Conservation (phyloP, 257 asterid species). For the Solanum bulbocastanum region DNA sequence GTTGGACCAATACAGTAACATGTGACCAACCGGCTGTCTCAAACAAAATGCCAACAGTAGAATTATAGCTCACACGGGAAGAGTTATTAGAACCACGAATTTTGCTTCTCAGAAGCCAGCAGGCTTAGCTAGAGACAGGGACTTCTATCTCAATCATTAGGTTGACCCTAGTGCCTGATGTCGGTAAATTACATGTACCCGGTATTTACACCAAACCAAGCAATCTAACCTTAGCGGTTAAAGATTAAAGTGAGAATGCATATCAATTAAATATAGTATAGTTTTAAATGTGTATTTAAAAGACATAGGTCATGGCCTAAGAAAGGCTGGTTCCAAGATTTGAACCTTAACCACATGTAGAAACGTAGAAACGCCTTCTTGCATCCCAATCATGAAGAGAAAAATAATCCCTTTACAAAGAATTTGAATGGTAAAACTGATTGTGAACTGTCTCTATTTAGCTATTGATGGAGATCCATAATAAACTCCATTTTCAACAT, state of each 20-base stretch:
- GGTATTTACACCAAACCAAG: neutral
- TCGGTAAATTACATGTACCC: neutral
- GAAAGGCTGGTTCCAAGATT: neutral
- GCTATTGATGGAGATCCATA: neutral
- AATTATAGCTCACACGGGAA: neutral
- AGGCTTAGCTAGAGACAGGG: neutral
- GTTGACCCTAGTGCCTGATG: neutral
- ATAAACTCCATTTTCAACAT: neutral
- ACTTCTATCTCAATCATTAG: neutral
- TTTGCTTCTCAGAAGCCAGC: neutral
- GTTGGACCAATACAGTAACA: slow-evolving; percentile 1
- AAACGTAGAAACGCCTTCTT: neutral
- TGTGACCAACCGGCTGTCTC: neutral
- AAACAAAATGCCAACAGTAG: neutral
- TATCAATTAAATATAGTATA: neutral
- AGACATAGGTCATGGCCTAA: neutral
- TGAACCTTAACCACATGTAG: neutral
- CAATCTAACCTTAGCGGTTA: neutral
- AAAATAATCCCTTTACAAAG: neutral
- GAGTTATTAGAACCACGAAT: neutral
- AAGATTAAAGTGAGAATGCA: neutral
- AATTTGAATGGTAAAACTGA: neutral
- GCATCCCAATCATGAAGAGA: neutral
- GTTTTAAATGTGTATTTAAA: neutral
- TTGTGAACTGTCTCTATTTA: neutral